Base-by-base conservation (phyloP, 2,329 filamentous ascomycete genomes). In the Pestalotiopsis fici region DNA sequence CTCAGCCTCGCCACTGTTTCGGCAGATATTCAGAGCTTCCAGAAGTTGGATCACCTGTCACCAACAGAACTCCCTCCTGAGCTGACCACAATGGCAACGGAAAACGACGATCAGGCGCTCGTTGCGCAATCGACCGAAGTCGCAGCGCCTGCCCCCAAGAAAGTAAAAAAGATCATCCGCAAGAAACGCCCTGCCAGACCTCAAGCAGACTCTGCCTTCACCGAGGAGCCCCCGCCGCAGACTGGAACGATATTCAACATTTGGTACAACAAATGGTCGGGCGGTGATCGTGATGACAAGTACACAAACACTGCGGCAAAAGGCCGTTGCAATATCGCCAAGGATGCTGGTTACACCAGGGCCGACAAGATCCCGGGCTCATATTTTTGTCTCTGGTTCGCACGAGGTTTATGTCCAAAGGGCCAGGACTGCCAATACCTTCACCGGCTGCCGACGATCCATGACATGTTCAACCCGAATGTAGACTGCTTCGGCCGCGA, bases 201-300 rank as follows among this genome's bases (percentile, higher is more conserved):
- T 0, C 96, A 99, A 82, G 57, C 28, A 31, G 96, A 99, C 76
- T 90, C 94, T 1, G 90, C 91, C 54, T 91, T 91, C 56, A 88
- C 97, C 81, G 91, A 91, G 39, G 94, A 97, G 74, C 92, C 93
- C 3, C 94, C 95, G 18, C 93, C 93, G 1, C 95, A 98, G 75
- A 98, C 95, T 0, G 96, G 96, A 65, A 97, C 93, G 0, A 94
- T 95, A 67, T 99, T 96, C 86, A 99, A 99, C n/a, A 57, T 63
- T 47, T 98, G 95, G 95, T 94, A 98, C 83, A 98, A 97, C 83
- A 98, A 98, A 81, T 98, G 95, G 95, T 92, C 91, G 0, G 96
- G 96, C 72, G 96, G 96, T 75, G 96, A 99, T 80, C 89, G 94
- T 69, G 95, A 98, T 77, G 94, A 97, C 83, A 94, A 95, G 74